Conservation (phyloP, 2,329 filamentous ascomycete genomes). For the Trichoderma arundinaceum region DNA sequence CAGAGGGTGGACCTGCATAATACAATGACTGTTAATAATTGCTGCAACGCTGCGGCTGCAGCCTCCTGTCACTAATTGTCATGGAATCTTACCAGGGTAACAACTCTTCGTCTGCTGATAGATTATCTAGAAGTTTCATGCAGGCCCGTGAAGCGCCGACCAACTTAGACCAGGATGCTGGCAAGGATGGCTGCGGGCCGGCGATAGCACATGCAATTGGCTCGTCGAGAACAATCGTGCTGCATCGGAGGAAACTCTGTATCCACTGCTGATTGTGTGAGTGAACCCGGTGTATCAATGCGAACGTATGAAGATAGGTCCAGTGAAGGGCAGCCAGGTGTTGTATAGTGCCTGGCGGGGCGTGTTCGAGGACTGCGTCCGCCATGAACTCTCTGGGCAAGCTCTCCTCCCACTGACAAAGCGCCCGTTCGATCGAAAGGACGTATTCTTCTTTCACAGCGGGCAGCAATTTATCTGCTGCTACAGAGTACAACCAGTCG, state of each 20-base stretch:
- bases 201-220: background rate
- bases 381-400: background rate
- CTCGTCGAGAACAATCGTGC: background rate
- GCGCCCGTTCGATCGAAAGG: background rate
- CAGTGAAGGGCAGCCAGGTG: background rate
- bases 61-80: background rate
- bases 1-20: background rate
- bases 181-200: background rate
- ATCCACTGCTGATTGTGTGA: background rate
- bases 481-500: background rate
- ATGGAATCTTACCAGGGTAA: background rate
- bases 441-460: background rate
- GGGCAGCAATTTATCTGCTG: background rate
- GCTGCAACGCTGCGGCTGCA: background rate
- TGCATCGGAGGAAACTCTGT: background rate
- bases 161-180: constrained; percentile 1
- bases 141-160: background rate
- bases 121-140: background rate
- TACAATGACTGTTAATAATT: background rate
- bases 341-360: background rate
- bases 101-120: background rate
- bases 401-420: background rate
- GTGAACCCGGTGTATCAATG: background rate
- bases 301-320: background rate
- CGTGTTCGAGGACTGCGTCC: background rate